phyloP scores from a whole-genome alignment of 441 rosid species.

The Pelargonium myrrhifolium region DNA sequence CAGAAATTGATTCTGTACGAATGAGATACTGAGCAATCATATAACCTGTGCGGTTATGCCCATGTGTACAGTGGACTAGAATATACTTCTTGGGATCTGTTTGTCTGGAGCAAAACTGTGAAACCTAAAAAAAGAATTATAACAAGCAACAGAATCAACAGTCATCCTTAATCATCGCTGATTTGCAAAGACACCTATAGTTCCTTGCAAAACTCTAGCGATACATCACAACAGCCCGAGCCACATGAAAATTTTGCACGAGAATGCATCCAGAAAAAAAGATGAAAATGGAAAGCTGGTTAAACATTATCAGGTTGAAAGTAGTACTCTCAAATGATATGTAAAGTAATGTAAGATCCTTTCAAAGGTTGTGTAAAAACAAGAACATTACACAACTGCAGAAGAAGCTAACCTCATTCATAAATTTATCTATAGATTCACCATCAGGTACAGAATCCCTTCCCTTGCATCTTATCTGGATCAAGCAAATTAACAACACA shows the following conservation, averaged over 20 bases:
- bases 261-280: not conserved
- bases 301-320: not conserved
- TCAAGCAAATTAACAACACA: conserved; percentile 14
- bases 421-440: conserved; percentile 72
- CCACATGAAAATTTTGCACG: not conserved
- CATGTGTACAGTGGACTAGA: conserved; percentile 98
- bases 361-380: not conserved
- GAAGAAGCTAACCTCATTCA: conserved; percentile 61
- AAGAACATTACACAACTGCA: not conserved
- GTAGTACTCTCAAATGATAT: conserved; percentile 4
- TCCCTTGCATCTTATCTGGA: conserved; percentile 86
- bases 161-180: not conserved
- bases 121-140: conserved; percentile 1
- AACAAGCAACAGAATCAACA: not conserved
- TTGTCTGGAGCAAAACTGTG: conserved; percentile 31
- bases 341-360: not conserved
- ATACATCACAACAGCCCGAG: not conserved
- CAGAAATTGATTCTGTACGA: conserved; percentile 79
- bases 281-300: not conserved
- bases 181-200: conserved; percentile 4
- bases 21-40: conserved; percentile 93
- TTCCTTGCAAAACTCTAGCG: not conserved
- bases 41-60: conserved; percentile 95
- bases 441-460: conserved; percentile 90
- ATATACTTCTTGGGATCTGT: conserved; percentile 68